These are phyloP conservation scores for Chlamydomonas asymmetrica DNA, from an alignment of 139 green algal genomes.

Conservation along the genomic window DNA sequence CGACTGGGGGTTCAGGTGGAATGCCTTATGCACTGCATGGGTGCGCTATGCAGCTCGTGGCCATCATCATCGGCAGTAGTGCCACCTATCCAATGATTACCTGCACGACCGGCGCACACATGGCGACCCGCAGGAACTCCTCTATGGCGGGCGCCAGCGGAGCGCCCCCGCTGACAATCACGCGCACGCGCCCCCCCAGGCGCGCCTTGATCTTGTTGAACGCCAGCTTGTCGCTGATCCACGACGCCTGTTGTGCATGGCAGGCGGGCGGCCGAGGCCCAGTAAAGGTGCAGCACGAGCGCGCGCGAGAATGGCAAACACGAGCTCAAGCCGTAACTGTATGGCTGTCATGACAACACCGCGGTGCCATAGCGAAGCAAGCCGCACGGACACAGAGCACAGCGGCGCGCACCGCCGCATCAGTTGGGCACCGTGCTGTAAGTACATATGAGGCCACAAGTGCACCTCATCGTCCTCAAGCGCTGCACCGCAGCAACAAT, in stretches of 20 bases:
- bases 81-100: conserved; percentile 12
- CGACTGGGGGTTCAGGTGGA: too few relatives aligned
- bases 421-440: too few relatives aligned
- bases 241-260: conserved; percentile 51
- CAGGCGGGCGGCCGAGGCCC: background rate
- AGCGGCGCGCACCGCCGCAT: too few relatives aligned
- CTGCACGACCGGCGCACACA: conserved; percentile 64
- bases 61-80: too few relatives aligned
- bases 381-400: too few relatives aligned
- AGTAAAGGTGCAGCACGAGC: background rate
- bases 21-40: too few relatives aligned
- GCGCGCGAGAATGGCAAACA: background rate
- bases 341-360: background rate
- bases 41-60: too few relatives aligned
- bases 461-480: too few relatives aligned
- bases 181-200: conserved; percentile 63
- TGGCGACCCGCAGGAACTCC: conserved; percentile 68
- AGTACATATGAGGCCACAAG: too few relatives aligned
- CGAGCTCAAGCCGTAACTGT: too few relatives aligned
- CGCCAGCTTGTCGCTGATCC: conserved; percentile 73
- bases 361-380: too few relatives aligned
- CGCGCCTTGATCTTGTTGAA: conserved; percentile 77
- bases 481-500: too few relatives aligned
- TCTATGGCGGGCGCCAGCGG: conserved; percentile 56
- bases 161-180: conserved; percentile 65